These are phyloP conservation scores for Camillea tinctor DNA, from an alignment of 2,329 filamentous ascomycete species.

Conservation along the genomic window DNA sequence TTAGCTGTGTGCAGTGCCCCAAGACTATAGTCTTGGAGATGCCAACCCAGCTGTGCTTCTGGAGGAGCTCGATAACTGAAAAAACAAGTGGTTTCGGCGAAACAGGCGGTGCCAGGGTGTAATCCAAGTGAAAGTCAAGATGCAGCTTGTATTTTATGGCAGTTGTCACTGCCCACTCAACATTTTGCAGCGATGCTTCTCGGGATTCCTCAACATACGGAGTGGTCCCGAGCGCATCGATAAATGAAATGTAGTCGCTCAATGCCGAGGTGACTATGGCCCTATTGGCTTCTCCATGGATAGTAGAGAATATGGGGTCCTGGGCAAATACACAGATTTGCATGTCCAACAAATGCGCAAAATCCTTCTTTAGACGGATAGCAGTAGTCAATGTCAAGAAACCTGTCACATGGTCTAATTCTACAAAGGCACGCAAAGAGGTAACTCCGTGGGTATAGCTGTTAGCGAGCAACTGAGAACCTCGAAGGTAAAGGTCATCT, in stretches of 20 bases:
- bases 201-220: slow-evolving; percentile 64
- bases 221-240: slow-evolving; percentile 65
- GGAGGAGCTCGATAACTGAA: slow-evolving; percentile 52
- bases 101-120: slow-evolving; percentile 52
- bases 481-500: slow-evolving; percentile 62
- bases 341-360: slow-evolving; percentile 52
- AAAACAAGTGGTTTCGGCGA: slow-evolving; percentile 48
- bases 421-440: slow-evolving; percentile 68
- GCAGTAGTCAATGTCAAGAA: slow-evolving; percentile 47
- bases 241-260: slow-evolving; percentile 29
- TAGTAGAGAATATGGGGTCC: slow-evolving; percentile 61
- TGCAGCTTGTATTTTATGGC: slow-evolving; percentile 53
- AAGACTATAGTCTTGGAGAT: slow-evolving; percentile 51
- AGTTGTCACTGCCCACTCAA: slow-evolving; percentile 59
- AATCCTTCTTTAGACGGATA: slow-evolving; percentile 54
- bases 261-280: slow-evolving; percentile 40
- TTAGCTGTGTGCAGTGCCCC: slow-evolving; percentile 68
- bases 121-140: slow-evolving; percentile 72
- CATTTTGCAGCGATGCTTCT: slow-evolving; percentile 51
- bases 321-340: slow-evolving; percentile 73
- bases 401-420: slow-evolving; percentile 63
- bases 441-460: slow-evolving; percentile 65
- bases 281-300: slow-evolving; percentile 49
- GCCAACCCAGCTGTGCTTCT: slow-evolving; percentile 47
- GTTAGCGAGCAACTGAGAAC: slow-evolving; percentile 63